Evolutionary conservation across 2,329 filamentous ascomycete species (phyloP), one percentile per base, ranked within the genome.

Genomic region (Scedosporium dehoogii): DNA sequence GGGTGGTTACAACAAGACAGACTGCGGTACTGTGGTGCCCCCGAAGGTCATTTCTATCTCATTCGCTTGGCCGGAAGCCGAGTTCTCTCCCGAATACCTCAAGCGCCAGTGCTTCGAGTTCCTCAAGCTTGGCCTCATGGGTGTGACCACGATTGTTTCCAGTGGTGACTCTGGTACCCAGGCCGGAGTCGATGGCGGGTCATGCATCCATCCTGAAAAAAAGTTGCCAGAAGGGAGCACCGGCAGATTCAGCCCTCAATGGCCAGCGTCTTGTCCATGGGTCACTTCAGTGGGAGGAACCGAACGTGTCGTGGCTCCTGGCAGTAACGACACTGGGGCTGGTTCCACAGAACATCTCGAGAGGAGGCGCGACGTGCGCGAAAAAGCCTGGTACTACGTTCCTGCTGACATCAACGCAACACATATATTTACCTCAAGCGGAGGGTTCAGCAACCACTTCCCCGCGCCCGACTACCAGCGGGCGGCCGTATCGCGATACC

Each of bases 51-150:
- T 81, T 79, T 66, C 65, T 55, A 66, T 67, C 59, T 80, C 78
- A 0, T 81, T 81, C 64, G 80, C 79, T 12, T 75, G 76, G 55
- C 73, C 77, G 38, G 80, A 84, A 66, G 69, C 70, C 14, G 77
- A 78, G 10, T 71, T 82, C 7, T 79, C 80, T 0, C 67, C 74
- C 4, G 69, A 69, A 60, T 83, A 84, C 68, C 75, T 80, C 58
- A 70, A 76, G 62, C 69, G 71, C 16, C 70, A 73, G 63, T 76
- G 74, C 63, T 69, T 72, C 55, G 70, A 75, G 59, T 79, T 76
- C 64, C 68, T 78, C 63, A 79, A 79, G 64, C 72, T 80, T 3
- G 78, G 74, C 7, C 69, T 75, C 5, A 70, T 71, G 58, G 75
- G 75, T 64, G 69, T 73, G 25, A 74, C 73, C 4, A 64, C 73